A percentile compares a stretch with the other conserved stretches of the same genome.
phyloP scores from a whole-genome alignment of 768 basidiomycete species.

The Mycena vitilis region DNA sequence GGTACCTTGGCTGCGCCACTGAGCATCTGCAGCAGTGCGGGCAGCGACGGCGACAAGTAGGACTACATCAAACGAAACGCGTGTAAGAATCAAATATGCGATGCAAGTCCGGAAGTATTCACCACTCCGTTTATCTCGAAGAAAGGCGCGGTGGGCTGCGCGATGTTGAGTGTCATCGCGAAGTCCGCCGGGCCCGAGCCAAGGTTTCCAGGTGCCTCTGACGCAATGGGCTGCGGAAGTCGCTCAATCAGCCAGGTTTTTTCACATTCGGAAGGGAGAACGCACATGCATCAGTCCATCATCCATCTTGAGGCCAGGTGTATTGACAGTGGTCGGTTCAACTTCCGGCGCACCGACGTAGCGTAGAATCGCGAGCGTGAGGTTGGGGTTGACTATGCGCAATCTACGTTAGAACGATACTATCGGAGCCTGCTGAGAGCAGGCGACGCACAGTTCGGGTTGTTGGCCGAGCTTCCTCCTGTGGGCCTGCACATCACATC shows the following conservation, averaged over 20 bases:
- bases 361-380: slow-evolving; percentile 52
- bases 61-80: too few relatives aligned
- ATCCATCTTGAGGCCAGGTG: slow-evolving; percentile 39
- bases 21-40: too few relatives aligned
- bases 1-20: too few relatives aligned
- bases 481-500: slow-evolving; percentile 29
- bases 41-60: too few relatives aligned
- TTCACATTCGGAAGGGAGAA: neutral
- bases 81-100: too few relatives aligned
- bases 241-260: neutral
- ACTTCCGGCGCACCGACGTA: slow-evolving; percentile 49
- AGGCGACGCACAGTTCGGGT: slow-evolving; percentile 40
- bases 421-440: too few relatives aligned
- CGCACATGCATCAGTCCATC: slow-evolving; percentile 46
- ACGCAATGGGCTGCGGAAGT: slow-evolving; percentile 28
- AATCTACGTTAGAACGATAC: too few relatives aligned
- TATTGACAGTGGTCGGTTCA: slow-evolving; percentile 46
- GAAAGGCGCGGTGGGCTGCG: slow-evolving; percentile 34
- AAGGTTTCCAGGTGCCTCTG: slow-evolving; percentile 26
- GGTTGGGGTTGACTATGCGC: slow-evolving; percentile 40
- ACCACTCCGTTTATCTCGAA: slow-evolving; percentile 14
- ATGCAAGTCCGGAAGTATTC: too few relatives aligned
- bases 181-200: slow-evolving; percentile 33
- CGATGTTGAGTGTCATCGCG: slow-evolving; percentile 27
- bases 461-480: slow-evolving; percentile 40